Evolutionary conservation across 2,329 filamentous ascomycete species (phyloP), one percentile per base, ranked within the genome.

Genomic region (Talaromyces sp.): DNA sequence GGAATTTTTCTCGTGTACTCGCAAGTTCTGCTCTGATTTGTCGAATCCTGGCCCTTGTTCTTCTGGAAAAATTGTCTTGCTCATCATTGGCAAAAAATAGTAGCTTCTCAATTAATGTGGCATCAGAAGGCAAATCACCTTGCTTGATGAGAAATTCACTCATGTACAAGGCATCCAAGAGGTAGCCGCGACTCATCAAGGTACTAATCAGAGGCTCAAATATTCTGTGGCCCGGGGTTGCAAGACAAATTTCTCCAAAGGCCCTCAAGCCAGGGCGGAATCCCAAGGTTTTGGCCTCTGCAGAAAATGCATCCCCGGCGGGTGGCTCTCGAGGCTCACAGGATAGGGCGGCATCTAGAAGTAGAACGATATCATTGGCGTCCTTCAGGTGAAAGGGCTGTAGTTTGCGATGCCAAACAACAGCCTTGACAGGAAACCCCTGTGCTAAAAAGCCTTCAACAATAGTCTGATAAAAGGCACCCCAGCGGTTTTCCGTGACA

Each of bases 131-230:
- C 55, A 78, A 66, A 62, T 84, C 81, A 30, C 72, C 67, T 49
- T 71, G 69, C 27, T 70, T 63, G 22, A 79, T 59, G 10, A 84
- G 67, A 57, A 79, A 77, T 30, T 71, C 66, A 65, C 84, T 82
- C 78, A 82, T 81, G 19, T 70, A 69, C 9, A 80, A 66, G 32
- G 80, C 79, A 59, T 76, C 68, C 22, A 74, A 66, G 56, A 74
- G 70, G 44, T 74, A 66, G 27, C 75, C 72, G 39, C 70, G 68
- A 7, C 70, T 65, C 65, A 78, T 75, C 2, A 84, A 67, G 19
- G 65, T 64, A 17, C 76, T 70, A 28, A 84, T 73, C n/a, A 79
- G 67, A 27, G 69, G 71, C 2, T 68, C 68, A 65, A 84, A 84
- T 9, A 81, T 72, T 51, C 73, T 73, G 55, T 75, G 74, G 51